Evolutionary conservation across 768 basidiomycete genomes (phyloP).

Genomic region (Pleurotus tuber-regium): DNA sequence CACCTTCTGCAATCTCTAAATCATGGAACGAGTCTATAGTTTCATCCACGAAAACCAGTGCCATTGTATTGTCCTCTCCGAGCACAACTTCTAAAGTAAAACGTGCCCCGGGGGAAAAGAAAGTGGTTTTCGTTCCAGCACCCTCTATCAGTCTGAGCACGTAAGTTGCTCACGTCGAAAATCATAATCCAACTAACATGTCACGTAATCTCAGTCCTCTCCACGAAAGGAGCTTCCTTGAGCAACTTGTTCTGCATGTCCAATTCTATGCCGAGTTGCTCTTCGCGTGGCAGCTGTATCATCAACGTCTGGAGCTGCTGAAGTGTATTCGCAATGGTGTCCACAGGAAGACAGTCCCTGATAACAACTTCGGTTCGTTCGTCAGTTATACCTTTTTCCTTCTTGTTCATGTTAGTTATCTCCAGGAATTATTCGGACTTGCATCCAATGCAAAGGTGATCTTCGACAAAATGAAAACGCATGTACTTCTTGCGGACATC

Average conservation of each 20-base stretch:
- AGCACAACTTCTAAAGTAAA: not conserved
- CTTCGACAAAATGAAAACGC: constrained; percentile 30
- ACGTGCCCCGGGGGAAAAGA: not conserved
- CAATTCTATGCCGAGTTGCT: constrained; percentile 73
- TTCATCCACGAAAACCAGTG: not conserved
- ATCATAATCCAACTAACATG: not conserved
- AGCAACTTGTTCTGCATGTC: constrained; percentile 42
- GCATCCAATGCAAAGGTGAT: constrained; percentile 38
- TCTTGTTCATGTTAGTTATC: not conserved
- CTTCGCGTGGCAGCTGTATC: constrained; percentile 67
- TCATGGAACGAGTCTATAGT: constrained; percentile 50
- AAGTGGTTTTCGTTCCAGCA: not conserved
- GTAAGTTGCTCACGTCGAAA: not conserved
- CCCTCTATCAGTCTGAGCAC: not conserved
- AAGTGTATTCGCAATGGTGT: constrained; percentile 47
- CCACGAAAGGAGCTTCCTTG: not conserved
- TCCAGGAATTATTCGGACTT: constrained; percentile 47
- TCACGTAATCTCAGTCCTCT: not conserved
- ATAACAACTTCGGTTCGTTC: constrained; percentile 33
- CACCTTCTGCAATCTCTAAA: constrained; percentile 39
- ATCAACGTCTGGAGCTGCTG: constrained; percentile 72
- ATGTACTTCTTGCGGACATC: constrained; percentile 43
- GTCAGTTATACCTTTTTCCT: constrained; percentile 7
- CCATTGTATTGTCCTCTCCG: not conserved
- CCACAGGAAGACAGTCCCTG: constrained; percentile 15